A percentile compares a stretch with the other conserved stretches of the same genome.
phyloP scores from a whole-genome alignment of 2,329 filamentous ascomycete genomes.

The Thelonectria discophora region DNA sequence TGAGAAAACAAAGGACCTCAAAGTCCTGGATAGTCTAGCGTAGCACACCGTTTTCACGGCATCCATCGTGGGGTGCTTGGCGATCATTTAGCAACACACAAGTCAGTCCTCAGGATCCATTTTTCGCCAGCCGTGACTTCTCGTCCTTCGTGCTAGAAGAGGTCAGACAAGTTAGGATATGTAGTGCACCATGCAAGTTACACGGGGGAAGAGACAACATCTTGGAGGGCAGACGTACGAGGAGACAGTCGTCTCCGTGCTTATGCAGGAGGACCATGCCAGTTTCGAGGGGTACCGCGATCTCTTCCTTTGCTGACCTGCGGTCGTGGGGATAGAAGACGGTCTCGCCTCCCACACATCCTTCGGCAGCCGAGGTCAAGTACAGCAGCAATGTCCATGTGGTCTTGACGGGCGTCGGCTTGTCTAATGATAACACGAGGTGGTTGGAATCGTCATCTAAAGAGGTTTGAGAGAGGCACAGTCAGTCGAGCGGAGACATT shows the following conservation, averaged over 20 bases:
- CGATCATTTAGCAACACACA: conserved; percentile 69
- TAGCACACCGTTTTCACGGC: background rate
- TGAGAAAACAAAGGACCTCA: conserved; percentile 3
- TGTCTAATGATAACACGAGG: conserved; percentile 61
- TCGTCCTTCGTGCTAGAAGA: conserved; percentile 76
- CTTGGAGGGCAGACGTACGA: conserved; percentile 58
- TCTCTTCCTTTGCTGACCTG: conserved; percentile 66
- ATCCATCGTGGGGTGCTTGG: conserved; percentile 14
- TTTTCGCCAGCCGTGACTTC: conserved; percentile 85
- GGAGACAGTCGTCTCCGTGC: conserved; percentile 87
- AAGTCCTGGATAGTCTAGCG: conserved; percentile 1
- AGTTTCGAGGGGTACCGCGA: conserved; percentile 79
- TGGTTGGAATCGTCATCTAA: conserved; percentile 88
- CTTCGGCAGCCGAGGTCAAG: conserved; percentile 77
- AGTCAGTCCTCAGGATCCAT: conserved; percentile 88
- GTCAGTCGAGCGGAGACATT: too few relatives aligned
- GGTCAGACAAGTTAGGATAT: conserved; percentile 58
- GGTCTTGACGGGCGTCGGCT: conserved; percentile 58
- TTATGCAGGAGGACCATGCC: conserved; percentile 88
- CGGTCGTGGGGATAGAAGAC: conserved; percentile 84
- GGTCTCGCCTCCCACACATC: conserved; percentile 86
- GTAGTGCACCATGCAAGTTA: conserved; percentile 39
- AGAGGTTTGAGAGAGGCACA: conserved; percentile 2
- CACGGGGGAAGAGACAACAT: conserved; percentile 26
- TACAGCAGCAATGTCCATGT: conserved; percentile 95